Conservation (phyloP, 305 asterid genomes). For the Solanum hybrid region DNA sequence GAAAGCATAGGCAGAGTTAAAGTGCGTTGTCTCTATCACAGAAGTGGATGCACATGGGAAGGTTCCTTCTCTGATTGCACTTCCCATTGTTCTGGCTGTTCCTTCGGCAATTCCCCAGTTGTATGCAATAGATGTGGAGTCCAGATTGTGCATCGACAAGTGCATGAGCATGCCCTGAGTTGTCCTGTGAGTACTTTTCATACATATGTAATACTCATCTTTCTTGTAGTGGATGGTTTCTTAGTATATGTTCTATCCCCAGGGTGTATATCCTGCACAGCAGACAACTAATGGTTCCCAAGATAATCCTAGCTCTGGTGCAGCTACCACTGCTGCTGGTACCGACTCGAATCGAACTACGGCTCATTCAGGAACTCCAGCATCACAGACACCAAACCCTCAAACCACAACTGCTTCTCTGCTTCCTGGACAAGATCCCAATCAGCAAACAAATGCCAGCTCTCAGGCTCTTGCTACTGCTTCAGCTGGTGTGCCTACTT, state of each 20-base stretch:
- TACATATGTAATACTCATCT: background rate
- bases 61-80: constrained; percentile 69
- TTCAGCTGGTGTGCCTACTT: constrained; percentile 39
- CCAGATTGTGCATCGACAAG: constrained; percentile 90
- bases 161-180: constrained; percentile 79
- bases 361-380: constrained; percentile 36
- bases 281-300: constrained; percentile 35
- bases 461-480: constrained; percentile 40
- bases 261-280: constrained; percentile 66
- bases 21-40: constrained; percentile 75
- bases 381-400: constrained; percentile 43
- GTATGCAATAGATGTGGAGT: constrained; percentile 84
- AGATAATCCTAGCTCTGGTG: constrained; percentile 28
- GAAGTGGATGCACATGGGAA: constrained; percentile 97
- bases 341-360: constrained; percentile 33
- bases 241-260: constrained; percentile 13
- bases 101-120: constrained; percentile 80
- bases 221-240: background rate
- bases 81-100: constrained; percentile 63
- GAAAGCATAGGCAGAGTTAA: constrained; percentile 76
- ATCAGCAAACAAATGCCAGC: constrained; percentile 29
- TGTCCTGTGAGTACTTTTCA: constrained; percentile 61
- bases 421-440: constrained; percentile 47
- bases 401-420: constrained; percentile 35
- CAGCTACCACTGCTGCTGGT: constrained; percentile 31